Evolutionary conservation across 1,284 basidiomycete species (phyloP), one percentile per base, ranked within the genome.

Genomic region (Irpex sp.): DNA sequence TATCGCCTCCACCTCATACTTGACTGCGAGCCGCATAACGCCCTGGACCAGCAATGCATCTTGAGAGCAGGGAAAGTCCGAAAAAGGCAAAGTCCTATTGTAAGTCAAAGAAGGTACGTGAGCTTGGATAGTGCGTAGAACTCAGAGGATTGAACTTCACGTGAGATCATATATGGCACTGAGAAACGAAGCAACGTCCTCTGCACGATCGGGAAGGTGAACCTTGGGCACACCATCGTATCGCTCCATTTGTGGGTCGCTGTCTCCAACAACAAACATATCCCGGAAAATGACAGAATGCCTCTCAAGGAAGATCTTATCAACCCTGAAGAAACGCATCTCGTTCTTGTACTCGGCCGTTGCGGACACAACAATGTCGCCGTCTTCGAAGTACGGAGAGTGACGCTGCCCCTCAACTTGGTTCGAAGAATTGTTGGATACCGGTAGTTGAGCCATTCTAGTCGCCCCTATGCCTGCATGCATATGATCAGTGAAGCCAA

Each of bases 291-390:
- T 49, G 2, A 42, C 39, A 4, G 64, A 63, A 48, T 60, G 52
- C 14, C 39, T 52, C 16, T 51, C 33, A n/a, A 65, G 60, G 37
- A 65, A 57, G 28, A 58, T 37, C n/a, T 57, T 33, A 52, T 65
- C 57, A 19, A 65, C 62, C n/a, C 63, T 60, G 35, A 59, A 64
- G 42, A 58, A 7, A 4, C 37, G 8, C 8, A n/a, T 51, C 2
- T 49, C 14, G 18, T 21, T 19, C 48, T 49, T 49, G 48, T 9
- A 12, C 19, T 21, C 19, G 9, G 48, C 14, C 9, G 48, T 53
- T 19, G 63, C 59, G 16, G 33, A 51, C 7, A 64, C 33, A 9
- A 54, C 58, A 16, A 64, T 48, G 57, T 64, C 60, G 10, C 63
- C 63, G 21, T 64, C 60, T n/a, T n/a, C 23, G 21, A 61, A 61